Evolutionary conservation across 106 monocot genomes (phyloP).

Genomic region (Platanthera zijinensis): DNA sequence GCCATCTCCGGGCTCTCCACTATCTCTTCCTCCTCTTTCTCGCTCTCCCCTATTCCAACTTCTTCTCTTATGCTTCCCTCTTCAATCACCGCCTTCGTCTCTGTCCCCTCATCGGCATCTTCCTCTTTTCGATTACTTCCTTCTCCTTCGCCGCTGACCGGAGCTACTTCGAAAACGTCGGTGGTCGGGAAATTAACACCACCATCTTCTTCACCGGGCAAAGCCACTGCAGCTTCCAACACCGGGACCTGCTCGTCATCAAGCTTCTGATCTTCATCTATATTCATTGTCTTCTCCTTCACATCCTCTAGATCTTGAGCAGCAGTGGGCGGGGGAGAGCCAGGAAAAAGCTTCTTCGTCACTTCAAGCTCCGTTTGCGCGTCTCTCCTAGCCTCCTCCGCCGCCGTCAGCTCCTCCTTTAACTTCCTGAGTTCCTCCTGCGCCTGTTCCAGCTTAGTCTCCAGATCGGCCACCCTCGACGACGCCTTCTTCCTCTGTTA

Average conservation of each 20-base stretch:
- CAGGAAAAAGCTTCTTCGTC: conserved; percentile 42
- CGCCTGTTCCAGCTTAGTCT: conserved; percentile 56
- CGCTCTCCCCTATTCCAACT: neutral
- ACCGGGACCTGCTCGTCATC: neutral
- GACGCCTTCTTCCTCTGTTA: conserved; percentile 48
- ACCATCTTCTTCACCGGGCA: conserved; percentile 11
- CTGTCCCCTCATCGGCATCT: conserved; percentile 11
- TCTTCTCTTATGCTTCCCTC: conserved; percentile 4
- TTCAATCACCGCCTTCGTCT: conserved; percentile 16
- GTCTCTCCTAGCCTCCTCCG: conserved; percentile 44
- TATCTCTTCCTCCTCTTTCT: conserved; percentile 6
- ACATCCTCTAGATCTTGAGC: neutral
- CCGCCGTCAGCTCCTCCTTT: conserved; percentile 56
- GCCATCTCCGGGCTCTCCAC: conserved; percentile 5
- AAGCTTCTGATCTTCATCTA: neutral
- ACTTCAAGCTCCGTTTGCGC: conserved; percentile 41
- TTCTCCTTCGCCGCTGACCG: neutral
- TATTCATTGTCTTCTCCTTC: neutral
- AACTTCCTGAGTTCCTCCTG: conserved; percentile 78
- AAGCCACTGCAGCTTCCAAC: neutral
- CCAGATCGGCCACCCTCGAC: conserved; percentile 45
- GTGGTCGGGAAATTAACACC: conserved; percentile 23
- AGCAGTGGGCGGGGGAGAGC: neutral
- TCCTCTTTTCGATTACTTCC: conserved; percentile 1
- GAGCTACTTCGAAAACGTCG: conserved; percentile 45